Conservation (phyloP, 225 moss, liverwort and hornwort genomes). For the Ulota crispa region DNA sequence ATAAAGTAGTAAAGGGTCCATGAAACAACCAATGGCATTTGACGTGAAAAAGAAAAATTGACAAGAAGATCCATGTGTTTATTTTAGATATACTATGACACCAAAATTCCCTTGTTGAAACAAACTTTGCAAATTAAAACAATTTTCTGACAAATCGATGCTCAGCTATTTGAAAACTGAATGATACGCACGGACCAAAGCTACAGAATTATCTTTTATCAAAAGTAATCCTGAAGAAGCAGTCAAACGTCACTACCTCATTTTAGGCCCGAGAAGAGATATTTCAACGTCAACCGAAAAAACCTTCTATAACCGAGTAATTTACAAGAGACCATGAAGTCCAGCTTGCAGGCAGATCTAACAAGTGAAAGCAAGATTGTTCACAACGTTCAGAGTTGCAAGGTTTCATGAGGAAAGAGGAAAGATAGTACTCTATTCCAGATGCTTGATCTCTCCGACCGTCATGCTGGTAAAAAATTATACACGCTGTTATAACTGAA, state of each 20-base stretch:
- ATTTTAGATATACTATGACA: too few species aligned
- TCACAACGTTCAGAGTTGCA: constrained; percentile 1
- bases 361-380: constrained; percentile 3
- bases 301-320: too few species aligned
- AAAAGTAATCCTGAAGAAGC: background rate
- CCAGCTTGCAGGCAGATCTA: background rate
- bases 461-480: background rate
- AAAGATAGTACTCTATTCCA: constrained; percentile 2
- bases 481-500: background rate
- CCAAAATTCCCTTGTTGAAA: too few species aligned
- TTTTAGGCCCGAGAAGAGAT: background rate
- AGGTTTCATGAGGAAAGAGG: background rate
- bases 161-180: too few species aligned
- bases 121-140: too few species aligned
- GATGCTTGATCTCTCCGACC: constrained; percentile 8
- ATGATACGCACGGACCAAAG: too few species aligned
- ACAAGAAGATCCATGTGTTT: too few species aligned
- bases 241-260: background rate
- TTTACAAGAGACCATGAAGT: background rate
- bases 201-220: too few species aligned
- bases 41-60: too few species aligned
- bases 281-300: background rate
- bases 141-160: too few species aligned
- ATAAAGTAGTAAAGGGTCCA: too few species aligned
- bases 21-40: too few species aligned